These are phyloP conservation scores for Tetrapisispora nanseiensis DNA, from an alignment of 805 yeast genomes.

Conservation along the genomic window DNA sequence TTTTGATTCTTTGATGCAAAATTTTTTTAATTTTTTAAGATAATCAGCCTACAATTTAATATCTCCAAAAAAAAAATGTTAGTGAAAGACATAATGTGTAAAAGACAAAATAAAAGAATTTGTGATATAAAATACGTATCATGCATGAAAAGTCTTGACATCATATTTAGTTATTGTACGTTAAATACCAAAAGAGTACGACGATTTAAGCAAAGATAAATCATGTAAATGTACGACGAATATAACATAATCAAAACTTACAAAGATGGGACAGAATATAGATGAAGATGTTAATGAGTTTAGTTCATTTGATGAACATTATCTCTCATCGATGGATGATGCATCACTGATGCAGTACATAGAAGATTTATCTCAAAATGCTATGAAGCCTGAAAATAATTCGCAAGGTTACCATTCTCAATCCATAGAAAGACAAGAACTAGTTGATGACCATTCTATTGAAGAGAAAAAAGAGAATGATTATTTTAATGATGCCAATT, in stretches of 20 bases:
- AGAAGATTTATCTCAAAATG: slow-evolving; percentile 9
- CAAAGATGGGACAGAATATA: neutral
- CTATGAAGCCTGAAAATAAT: neutral
- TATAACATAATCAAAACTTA: too few relatives aligned
- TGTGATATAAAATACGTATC: too few relatives aligned
- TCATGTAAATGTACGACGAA: too few relatives aligned
- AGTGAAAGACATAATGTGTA: too few relatives aligned
- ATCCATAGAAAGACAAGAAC: neutral
- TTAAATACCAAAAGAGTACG: too few relatives aligned
- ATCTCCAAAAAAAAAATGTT: too few relatives aligned
- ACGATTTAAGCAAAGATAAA: too few relatives aligned
- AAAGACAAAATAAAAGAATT: too few relatives aligned
- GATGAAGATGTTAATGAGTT: neutral
- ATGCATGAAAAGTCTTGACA: too few relatives aligned
- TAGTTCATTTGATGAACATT: neutral
- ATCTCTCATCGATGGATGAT: slow-evolving; percentile 14
- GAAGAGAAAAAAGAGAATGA: neutral
- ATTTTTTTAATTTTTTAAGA: neutral
- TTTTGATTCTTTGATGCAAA: neutral
- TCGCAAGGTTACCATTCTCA: neutral
- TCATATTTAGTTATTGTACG: too few relatives aligned
- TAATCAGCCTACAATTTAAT: too few relatives aligned
- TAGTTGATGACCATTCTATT: neutral
- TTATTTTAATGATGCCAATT: neutral
- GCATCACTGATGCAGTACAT: slow-evolving; percentile 15